A percentile compares a stretch with the other conserved stretches of the same genome.
Evolutionary conservation across 2,329 filamentous ascomycete species (phyloP).

Genomic region (Aspergillus versicolor): DNA sequence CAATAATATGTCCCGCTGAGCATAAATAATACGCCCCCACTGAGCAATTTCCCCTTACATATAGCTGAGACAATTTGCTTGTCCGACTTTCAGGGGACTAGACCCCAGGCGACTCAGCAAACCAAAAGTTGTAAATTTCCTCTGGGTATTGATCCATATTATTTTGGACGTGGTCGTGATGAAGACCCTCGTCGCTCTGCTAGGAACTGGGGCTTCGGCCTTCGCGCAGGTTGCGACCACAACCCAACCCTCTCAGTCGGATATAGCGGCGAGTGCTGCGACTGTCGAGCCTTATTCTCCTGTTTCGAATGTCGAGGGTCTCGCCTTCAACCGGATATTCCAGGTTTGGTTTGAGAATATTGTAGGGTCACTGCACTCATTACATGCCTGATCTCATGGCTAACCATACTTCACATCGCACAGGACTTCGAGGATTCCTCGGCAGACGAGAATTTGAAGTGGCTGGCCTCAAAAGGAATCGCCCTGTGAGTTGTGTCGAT

Average conservation of each 20-base stretch:
- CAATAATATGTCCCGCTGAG: neutral
- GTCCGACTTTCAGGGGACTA: neutral
- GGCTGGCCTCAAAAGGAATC: slow-evolving; percentile 52
- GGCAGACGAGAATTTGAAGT: slow-evolving; percentile 50
- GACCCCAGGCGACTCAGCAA: neutral
- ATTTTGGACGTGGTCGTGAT: slow-evolving; percentile 39
- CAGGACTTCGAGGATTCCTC: slow-evolving; percentile 61
- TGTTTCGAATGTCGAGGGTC: slow-evolving; percentile 33
- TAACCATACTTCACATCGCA: slow-evolving; percentile 6
- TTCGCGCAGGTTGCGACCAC: slow-evolving; percentile 27
- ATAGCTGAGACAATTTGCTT: neutral
- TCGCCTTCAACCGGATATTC: slow-evolving; percentile 58
- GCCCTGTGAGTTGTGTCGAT: slow-evolving; percentile 43
- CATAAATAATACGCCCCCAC: too few relatives aligned
- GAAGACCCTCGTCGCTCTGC: slow-evolving; percentile 42
- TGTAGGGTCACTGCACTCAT: slow-evolving; percentile 32
- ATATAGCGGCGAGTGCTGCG: slow-evolving; percentile 42
- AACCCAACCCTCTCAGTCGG: slow-evolving; percentile 26
- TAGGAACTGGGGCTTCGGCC: slow-evolving; percentile 25
- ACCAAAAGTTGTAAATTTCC: neutral
- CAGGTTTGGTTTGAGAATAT: slow-evolving; percentile 78
- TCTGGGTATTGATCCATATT: too few relatives aligned
- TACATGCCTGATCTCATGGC: neutral
- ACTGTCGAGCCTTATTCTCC: slow-evolving; percentile 63
- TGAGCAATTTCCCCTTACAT: neutral